Conservation (phyloP, 2,329 filamentous ascomycete species). For the Claviceps quebecensis region DNA sequence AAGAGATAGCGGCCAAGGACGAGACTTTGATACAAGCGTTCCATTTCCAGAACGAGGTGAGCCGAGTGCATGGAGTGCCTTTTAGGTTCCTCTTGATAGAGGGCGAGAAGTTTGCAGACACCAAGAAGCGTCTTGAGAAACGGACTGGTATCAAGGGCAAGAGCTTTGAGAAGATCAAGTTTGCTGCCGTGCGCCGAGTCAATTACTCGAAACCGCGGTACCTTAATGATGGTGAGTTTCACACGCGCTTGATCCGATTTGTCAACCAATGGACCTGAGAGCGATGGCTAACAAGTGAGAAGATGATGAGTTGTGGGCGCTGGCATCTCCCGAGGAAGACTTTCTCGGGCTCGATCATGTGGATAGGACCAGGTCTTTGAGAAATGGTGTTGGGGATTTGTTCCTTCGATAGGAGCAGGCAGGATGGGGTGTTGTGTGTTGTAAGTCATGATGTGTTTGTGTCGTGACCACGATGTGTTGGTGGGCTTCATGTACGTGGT, state of each 20-base stretch:
- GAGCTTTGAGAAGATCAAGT: slow-evolving; percentile 96
- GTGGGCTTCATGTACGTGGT: neutral
- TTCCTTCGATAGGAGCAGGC: slow-evolving; percentile 32
- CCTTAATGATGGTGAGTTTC: slow-evolving; percentile 66
- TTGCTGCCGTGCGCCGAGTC: slow-evolving; percentile 63
- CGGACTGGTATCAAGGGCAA: slow-evolving; percentile 93
- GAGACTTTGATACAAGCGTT: slow-evolving; percentile 61
- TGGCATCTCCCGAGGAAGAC: slow-evolving; percentile 41
- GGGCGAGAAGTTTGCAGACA: slow-evolving; percentile 79
- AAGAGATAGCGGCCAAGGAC: slow-evolving; percentile 46
- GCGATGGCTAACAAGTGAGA: neutral
- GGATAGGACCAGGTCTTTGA: slow-evolving; percentile 42
- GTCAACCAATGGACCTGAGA: neutral
- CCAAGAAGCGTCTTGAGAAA: slow-evolving; percentile 86
- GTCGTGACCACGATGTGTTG: neutral
- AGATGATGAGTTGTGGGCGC: slow-evolving; percentile 47
- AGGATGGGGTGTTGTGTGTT: slow-evolving; percentile 2
- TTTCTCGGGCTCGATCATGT: slow-evolving; percentile 51
- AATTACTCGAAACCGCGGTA: slow-evolving; percentile 67
- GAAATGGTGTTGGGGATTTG: slow-evolving; percentile 49
- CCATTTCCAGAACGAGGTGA: slow-evolving; percentile 85
- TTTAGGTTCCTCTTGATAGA: slow-evolving; percentile 82
- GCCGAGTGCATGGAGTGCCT: slow-evolving; percentile 71
- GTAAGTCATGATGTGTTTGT: neutral
- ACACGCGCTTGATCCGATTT: neutral